Evolutionary conservation across 129 eudicot genomes (phyloP), one percentile per base, ranked within the genome.

Genomic region (Pittosporum tobira): DNA sequence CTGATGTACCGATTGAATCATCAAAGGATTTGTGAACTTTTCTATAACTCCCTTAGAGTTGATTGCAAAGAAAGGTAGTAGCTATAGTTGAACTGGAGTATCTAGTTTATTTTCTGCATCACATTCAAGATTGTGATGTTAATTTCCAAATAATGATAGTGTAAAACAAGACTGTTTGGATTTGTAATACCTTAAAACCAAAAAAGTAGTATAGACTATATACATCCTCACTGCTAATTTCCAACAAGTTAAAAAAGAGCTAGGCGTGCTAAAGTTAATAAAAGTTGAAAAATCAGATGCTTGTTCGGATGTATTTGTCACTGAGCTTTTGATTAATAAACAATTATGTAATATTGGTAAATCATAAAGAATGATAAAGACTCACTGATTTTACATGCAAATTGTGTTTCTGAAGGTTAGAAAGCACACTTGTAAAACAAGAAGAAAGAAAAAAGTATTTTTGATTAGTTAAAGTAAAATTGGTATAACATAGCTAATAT

Each of bases 61-160:
- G 15, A 11, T 16, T 20, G 43, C 26, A 5, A 4, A 44, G 0
- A 29, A 18, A 18, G 36, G 24, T 10, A 14, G 20, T 2, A 18
- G 49, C 48, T 28, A 48, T 24, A 30, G 48, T 23, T 64, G 48
- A 31, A 36, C 15, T 11, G 14, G 21, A 6, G 27, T 23, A 16
- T 47, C 59, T 13, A 50, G 51, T 16, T 37, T 16, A 64, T 23
- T 19, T 49, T 52, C 69, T 64, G 61, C 69, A 52, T 64, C 27
- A 50, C 14, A 21, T 29, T 19, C 15, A 38, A n/a, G n/a, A n/a
- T n/a, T 19, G 29, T 24, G n/a, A 29, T 50, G 45, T 29, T 22
- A n/a, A 18, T 62, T 16, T 27, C 26, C 3, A 61, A 44, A 31
- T 53, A 9, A 51, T 25, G 36, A 14, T 0, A 34, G 13, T 34